Evolutionary conservation across 768 basidiomycete genomes (phyloP), one percentile per base, ranked within the genome.

Genomic region (Hebeloma cylindrosporum): DNA sequence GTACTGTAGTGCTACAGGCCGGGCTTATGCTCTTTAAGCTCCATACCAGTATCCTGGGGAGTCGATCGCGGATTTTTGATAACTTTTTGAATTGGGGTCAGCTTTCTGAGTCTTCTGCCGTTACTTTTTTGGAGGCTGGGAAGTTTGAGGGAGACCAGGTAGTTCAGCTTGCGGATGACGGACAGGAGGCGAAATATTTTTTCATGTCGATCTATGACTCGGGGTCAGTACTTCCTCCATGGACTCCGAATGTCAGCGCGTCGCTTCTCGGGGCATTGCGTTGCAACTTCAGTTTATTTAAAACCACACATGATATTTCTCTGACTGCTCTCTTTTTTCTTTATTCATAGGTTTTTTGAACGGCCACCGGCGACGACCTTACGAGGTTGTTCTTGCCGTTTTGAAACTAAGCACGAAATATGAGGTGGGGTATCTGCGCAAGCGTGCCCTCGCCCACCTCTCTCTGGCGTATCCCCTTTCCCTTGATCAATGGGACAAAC

Each of bases 141-240:
- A n/a, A n/a, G n/a, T n/a, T n/a, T n/a, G n/a, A n/a, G n/a, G n/a
- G n/a, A n/a, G n/a, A n/a, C n/a, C n/a, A n/a, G n/a, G n/a, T n/a
- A n/a, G n/a, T n/a, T n/a, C n/a, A n/a, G n/a, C n/a, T n/a, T n/a
- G n/a, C n/a, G 14, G 13, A 35, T 1, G 41, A 46, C 2, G 34
- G 39, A 0, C 11, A 43, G 7, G 47, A 50, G 14, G 33, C 16
- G 0, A 40, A 51, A 10, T 31, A 38, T n/a, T 58, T 60, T 28
- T 35, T 60, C 10, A 40, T 35, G 9, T 57, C 59, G 0, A 21
- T 60, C n/a, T 58, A 56, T 34, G 45, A 54, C 38, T 39, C 51
- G 0, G 54, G 52, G 59, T 58, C 7, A 34, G 59, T 50, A 14
- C 14, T 30, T 10, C 10, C 20, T 34, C n/a, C 4, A 39, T n/a